Base-by-base conservation (phyloP, 2,329 filamentous ascomycete genomes). In the Blastomyces percursus region DNA sequence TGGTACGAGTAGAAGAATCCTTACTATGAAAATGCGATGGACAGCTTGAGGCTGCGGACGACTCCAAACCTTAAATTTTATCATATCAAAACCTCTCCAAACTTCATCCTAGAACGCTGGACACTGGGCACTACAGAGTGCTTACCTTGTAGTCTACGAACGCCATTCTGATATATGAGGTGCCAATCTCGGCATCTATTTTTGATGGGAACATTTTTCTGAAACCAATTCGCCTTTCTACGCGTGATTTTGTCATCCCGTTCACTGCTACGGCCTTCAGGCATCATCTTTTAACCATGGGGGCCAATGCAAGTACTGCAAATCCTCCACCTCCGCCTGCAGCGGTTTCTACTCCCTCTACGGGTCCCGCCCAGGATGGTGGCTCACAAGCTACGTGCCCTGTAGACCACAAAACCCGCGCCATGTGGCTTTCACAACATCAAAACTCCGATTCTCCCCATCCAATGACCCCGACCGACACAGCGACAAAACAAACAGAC, bases 351-450 rank as follows among this genome's bases (percentile, higher is more conserved):
- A 58, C 21, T 40, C 54, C 38, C 11, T 35, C 56, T 32, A 72
- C 70, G 35, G 59, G 68, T 35, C 57, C 71, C 50, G 62, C 70
- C 30, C 6, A 59, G 21, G 51, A 62, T 67, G 71, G 40, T 63
- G 65, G 59, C 70, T 60, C 68, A 48, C 66, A 68, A 48, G 70
- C 75, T 50, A 81, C 80, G 63, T 97, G 94, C 71, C 94, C 94
- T 5, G 91, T 97, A 71, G 92, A 97, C 77, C 89, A 92, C 77
- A 89, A 90, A 71, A 88, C 91, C 60, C 88, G 94, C 70, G 88
- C 91, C 70, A 85, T 88, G 69, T 99, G 93, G 93, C 83, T 97
- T 46, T 80, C 83, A 63, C 85, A 90, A 71, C 85, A 87, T 64
- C 73, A 68, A 59, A 72, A 64, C 63, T 77, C 67, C 64, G 76